Evolutionary conservation across 129 eudicot genomes (phyloP).

Genomic region (Pulicaria dysenterica): DNA sequence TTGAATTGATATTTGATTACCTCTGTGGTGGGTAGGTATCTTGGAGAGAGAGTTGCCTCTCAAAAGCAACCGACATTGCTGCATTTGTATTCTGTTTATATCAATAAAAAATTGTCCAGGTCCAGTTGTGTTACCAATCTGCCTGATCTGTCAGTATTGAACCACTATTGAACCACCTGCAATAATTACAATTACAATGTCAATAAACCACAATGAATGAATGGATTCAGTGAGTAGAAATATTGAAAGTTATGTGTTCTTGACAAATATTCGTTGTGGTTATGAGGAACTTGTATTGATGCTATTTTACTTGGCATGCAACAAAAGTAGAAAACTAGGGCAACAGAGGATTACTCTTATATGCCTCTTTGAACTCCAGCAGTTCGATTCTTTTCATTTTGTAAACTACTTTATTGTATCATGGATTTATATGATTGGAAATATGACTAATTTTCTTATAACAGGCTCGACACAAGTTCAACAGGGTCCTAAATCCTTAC

Average conservation of each 20-base stretch:
- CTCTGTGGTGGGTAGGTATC: background rate
- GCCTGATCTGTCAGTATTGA: background rate
- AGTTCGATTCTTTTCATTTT: background rate
- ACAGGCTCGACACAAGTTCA: slow-evolving; percentile 30
- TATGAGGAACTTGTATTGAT: background rate
- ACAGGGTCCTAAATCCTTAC: slow-evolving; percentile 23
- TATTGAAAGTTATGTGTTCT: background rate
- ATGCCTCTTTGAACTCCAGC: background rate
- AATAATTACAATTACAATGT: background rate
- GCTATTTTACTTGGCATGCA: background rate
- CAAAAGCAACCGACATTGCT: too few species aligned
- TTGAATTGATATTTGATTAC: background rate
- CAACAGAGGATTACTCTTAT: background rate
- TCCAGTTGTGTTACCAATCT: background rate
- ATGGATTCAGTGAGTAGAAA: background rate
- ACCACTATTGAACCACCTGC: background rate
- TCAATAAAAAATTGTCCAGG: background rate
- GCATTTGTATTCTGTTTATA: too few species aligned
- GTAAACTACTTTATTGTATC: background rate
- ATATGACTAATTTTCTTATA: background rate
- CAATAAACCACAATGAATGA: background rate
- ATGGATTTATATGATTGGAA: slow-evolving; percentile 1
- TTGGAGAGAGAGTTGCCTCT: too few species aligned
- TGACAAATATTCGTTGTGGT: background rate
- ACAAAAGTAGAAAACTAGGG: background rate